Conservation (phyloP, 768 basidiomycete genomes). For the Boletus sp. region DNA sequence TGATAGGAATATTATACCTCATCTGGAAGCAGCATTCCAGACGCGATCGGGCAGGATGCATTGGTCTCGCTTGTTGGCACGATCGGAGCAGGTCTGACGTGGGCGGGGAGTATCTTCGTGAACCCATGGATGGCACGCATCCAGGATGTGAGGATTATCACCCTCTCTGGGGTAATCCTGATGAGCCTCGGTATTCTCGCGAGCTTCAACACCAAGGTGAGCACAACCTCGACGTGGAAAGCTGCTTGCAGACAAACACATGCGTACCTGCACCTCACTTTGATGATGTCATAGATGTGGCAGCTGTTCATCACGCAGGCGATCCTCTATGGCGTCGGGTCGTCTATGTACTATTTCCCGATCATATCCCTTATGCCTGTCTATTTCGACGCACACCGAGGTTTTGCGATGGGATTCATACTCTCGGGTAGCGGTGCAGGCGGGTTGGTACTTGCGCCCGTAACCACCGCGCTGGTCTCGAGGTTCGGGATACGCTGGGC, state of each 20-base stretch:
- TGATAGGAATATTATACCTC: constrained; percentile 3
- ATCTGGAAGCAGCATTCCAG: background rate
- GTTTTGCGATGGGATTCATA: background rate
- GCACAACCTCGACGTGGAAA: background rate
- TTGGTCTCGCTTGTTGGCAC: constrained; percentile 2
- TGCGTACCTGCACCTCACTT: background rate
- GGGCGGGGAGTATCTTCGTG: background rate
- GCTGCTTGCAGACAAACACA: background rate
- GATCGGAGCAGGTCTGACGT: constrained; percentile 1
- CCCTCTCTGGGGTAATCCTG: background rate
- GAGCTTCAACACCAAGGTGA: background rate
- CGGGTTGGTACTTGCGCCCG: background rate
- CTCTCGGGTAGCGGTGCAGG: no score
- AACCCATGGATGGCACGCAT: constrained; percentile 1
- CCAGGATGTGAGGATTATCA: background rate
- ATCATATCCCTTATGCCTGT: background rate
- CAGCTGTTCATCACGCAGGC: background rate
- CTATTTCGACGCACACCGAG: background rate
- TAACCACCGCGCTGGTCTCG: background rate
- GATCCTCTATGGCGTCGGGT: background rate
- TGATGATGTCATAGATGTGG: background rate
- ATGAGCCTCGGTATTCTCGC: background rate
- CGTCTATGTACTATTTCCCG: constrained; percentile 3
- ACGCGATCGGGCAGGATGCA: constrained; percentile 1
- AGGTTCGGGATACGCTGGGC: background rate